These are phyloP conservation scores for Hapsidospora chrysogenum DNA, from an alignment of 495 filamentous ascomycete genomes.

Conservation along the genomic window DNA sequence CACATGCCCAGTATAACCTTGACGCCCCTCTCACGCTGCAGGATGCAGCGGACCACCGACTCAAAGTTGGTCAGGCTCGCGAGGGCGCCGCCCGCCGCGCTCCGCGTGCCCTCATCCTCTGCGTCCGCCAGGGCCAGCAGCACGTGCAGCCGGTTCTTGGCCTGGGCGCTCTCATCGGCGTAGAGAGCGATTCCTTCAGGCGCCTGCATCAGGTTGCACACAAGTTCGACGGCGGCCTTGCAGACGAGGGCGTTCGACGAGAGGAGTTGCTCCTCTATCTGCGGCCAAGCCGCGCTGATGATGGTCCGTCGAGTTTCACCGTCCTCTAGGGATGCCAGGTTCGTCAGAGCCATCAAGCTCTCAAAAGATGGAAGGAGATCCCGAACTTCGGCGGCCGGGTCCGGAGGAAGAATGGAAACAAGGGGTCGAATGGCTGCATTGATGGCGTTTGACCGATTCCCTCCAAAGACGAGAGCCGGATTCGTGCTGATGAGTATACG, in stretches of 20 bases:
- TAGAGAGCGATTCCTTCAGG: conserved; percentile 61
- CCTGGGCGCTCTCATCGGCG: conserved; percentile 48
- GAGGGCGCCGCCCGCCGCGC: conserved; percentile 74
- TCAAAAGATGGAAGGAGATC: conserved; percentile 87
- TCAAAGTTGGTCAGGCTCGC: conserved; percentile 72
- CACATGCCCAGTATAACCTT: conserved; percentile 58
- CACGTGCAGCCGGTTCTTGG: conserved; percentile 59
- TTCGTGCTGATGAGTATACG: conserved; percentile 82
- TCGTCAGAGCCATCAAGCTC: conserved; percentile 77
- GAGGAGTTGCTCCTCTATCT: conserved; percentile 69
- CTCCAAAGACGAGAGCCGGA: conserved; percentile 68
- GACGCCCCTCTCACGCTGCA: conserved; percentile 51
- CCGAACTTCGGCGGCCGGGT: conserved; percentile 42
- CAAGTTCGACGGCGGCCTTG: conserved; percentile 69
- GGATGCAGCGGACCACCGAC: conserved; percentile 46
- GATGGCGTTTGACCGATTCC: conserved; percentile 52
- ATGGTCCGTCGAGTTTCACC: conserved; percentile 50
- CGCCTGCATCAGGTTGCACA: conserved; percentile 80
- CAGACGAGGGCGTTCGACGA: conserved; percentile 59
- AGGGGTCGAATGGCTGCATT: conserved; percentile 68
- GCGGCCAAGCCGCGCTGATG: conserved; percentile 51
- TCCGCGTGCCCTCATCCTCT: conserved; percentile 61
- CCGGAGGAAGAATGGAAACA: conserved; percentile 44
- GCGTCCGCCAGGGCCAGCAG: conserved; percentile 75
- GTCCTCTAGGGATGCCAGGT: conserved; percentile 67